Base-by-base conservation (phyloP, 2,329 filamentous ascomycete species). In the Scedosporium aurantiacum region DNA sequence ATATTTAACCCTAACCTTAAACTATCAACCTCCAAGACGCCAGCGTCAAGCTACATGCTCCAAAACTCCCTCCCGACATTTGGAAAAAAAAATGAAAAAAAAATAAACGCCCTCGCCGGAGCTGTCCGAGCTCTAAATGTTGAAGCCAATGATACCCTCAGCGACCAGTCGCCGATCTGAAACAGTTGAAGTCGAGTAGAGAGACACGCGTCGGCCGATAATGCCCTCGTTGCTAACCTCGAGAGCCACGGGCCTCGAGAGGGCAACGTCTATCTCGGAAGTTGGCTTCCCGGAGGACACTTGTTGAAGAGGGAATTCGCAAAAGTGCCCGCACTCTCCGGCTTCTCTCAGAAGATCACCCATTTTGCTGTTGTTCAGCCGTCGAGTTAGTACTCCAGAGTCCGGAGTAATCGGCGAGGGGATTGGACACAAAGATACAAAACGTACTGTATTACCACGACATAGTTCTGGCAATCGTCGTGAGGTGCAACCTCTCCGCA, bases 131-230 rank as follows among this genome's bases (percentile, higher is more conserved):
- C 25, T 10, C 14, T 32, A 50, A 5, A 60, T 54, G 43, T 80
- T 80, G 66, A 78, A 79, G 1, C 78, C 78, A 5, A 80, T 75
- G 23, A 80, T 77, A 0, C 78, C 78, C 63, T 80, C 78, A 0
- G 78, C 77, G 2, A 79, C 64, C 0, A 77, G 67, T 32, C 47
- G 63, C 10, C 71, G 71, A 64, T 58, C 63, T 0, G 59, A 43
- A 0, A 63, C 56, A 0, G 67, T 63, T 0, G 70, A 69, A 37
- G 68, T 10, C 14, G 58, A 60, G 27, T 45, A 73, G 0, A 80
- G 60, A 0, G 77, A 79, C 1, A 80, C 76, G 4, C 78, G 70
- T 2, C 78, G 71, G 1, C 78, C 78, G n/a, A 80, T 80, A 60
- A 80, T 78, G 14, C 78, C 78, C 5, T 76, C 69, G 25, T 69